A percentile compares a stretch with the other conserved stretches of the same genome.
phyloP scores from a whole-genome alignment of 2,329 filamentous ascomycete species.

The Colletotrichum australisinense region DNA sequence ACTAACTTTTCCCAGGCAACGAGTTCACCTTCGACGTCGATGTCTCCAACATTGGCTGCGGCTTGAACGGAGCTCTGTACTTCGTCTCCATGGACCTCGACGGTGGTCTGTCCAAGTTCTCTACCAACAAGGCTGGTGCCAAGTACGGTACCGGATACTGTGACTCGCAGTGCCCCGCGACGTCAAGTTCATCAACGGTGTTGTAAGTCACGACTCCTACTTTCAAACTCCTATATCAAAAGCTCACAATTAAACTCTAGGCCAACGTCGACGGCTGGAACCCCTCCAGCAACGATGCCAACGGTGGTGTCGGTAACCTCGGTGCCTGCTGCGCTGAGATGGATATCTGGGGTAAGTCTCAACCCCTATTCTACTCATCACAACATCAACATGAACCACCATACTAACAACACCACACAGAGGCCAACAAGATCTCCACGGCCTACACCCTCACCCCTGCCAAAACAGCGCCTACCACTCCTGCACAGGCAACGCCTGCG shows the following conservation, averaged over 20 bases:
- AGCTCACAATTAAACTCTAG: slow-evolving; percentile 38
- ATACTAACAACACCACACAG: slow-evolving; percentile 56
- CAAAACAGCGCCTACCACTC: slow-evolving; percentile 58
- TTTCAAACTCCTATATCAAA: too few species aligned
- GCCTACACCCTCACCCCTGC: slow-evolving; percentile 76
- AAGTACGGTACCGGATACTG: slow-evolving; percentile 70
- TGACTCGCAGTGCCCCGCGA: slow-evolving; percentile 64
- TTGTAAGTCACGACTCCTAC: slow-evolving; percentile 44
- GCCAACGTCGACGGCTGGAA: slow-evolving; percentile 65
- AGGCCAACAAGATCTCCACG: slow-evolving; percentile 74
- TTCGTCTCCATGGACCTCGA: slow-evolving; percentile 70
- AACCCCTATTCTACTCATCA: slow-evolving; percentile 14
- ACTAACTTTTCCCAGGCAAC: slow-evolving; percentile 51
- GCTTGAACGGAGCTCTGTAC: slow-evolving; percentile 79
- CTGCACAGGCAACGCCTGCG: slow-evolving; percentile 63
- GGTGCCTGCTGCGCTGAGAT: slow-evolving; percentile 74
- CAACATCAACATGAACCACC: slow-evolving; percentile 21
- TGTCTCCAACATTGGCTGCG: slow-evolving; percentile 74
- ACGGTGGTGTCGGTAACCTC: slow-evolving; percentile 62
- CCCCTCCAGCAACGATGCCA: slow-evolving; percentile 63
- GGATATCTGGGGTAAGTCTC: slow-evolving; percentile 58
- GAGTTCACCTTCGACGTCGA: slow-evolving; percentile 82
- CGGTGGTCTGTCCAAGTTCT: slow-evolving; percentile 63
- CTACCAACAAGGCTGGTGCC: slow-evolving; percentile 63
- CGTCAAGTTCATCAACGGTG: slow-evolving; percentile 68